Conservation (phyloP, 2,329 filamentous ascomycete genomes). For the Penicillium sp. region DNA sequence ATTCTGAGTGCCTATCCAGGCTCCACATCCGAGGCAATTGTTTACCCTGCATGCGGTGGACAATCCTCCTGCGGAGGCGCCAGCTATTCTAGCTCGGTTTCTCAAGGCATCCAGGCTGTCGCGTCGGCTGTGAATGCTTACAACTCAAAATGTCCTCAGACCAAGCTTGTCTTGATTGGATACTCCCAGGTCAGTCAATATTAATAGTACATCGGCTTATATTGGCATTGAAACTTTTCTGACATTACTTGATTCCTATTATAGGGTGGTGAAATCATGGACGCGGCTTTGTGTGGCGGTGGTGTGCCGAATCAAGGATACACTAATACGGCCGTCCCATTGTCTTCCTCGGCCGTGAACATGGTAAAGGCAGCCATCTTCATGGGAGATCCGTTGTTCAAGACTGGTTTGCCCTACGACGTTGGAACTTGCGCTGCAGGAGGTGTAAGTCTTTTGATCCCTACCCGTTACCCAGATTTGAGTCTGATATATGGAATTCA, state of each 20-base stretch:
- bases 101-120: slow-evolving; percentile 58
- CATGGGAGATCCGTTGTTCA: slow-evolving; percentile 62
- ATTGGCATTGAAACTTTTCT: no score
- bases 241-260: background rate
- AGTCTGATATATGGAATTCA: no score
- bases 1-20: slow-evolving; percentile 51
- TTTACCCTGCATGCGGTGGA: slow-evolving; percentile 63
- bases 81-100: slow-evolving; percentile 59
- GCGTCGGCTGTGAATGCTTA: slow-evolving; percentile 59
- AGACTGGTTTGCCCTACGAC: slow-evolving; percentile 56
- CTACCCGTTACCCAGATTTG: background rate
- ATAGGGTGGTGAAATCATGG: slow-evolving; percentile 62
- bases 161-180: slow-evolving; percentile 60
- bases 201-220: no score
- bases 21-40: slow-evolving; percentile 55
- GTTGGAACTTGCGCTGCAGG: slow-evolving; percentile 59
- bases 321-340: slow-evolving; percentile 43
- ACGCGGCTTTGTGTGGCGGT: slow-evolving; percentile 61
- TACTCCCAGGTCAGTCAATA: slow-evolving; percentile 55
- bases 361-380: slow-evolving; percentile 57
- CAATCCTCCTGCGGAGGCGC: slow-evolving; percentile 57
- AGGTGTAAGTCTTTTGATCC: slow-evolving; percentile 47
- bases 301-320: slow-evolving; percentile 49
- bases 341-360: slow-evolving; percentile 49
- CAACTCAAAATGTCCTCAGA: slow-evolving; percentile 56